Base-by-base conservation (phyloP, 1,139 yeast genomes). In the Geotrichum citri-aurantii region DNA sequence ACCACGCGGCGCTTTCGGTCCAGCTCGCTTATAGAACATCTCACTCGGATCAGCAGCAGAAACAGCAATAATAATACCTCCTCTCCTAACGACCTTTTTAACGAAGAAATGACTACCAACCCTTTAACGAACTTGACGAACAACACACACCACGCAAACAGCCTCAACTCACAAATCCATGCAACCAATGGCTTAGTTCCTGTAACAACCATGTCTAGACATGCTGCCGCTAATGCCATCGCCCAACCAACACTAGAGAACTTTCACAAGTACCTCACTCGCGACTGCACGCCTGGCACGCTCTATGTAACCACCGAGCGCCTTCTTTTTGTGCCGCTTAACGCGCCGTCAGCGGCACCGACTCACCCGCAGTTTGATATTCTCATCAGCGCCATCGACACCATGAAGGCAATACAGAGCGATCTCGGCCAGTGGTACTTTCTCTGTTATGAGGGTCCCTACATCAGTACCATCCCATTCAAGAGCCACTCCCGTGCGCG, bases 221-320 rank as follows among this genome's bases (percentile, higher is more conserved):
- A 37, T 10, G n/a, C 46, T 11, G 24, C 51, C 8, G 23, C 40
- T 4, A 19, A 11, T 24, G 24, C 26, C 26, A 24, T 4, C 23
- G 12, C 24, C 31, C 10, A 6, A 2, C 37, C 29, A 14, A 5
- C 42, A 6, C 17, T 24, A 19, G 66, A 65, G 55, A 55, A 49
- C 17, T 62, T 59, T 29, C 65, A 62, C 46, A 50, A 63, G 27
- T 64, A 66, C 49, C 63, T 69, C 48, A 63, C 68, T 23, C 62
- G 60, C 48, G 64, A 66, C n/a, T 60, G 66, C n/a, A 56, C 58
- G 11, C 42, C 58, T 4, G 72, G 72, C 3, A 61, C 65, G 3
- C 59, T 69, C 4, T 69, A 67, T 62, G 67, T 70, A 48, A 70
- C 73, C 12, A 67, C 71, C 21, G 70, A 68, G 55, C 65, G 73